A percentile compares a stretch with the other conserved stretches of the same genome.
Evolutionary conservation across 805 yeast genomes (phyloP).

Genomic region (Wickerhamiella shivajii): DNA sequence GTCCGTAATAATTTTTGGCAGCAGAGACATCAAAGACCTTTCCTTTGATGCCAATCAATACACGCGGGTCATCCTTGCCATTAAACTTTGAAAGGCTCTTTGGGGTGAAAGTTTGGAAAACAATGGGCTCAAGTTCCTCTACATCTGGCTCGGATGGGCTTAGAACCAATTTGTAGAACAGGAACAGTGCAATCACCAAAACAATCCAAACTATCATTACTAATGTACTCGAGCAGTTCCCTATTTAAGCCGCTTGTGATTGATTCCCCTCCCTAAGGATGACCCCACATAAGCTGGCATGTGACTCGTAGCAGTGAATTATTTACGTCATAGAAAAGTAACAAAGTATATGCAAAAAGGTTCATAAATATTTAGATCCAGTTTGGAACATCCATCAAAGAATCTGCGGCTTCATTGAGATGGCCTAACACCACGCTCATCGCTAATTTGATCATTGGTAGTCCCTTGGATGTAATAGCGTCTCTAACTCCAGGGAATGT

Average conservation of each 20-base stretch:
- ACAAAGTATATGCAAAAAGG: too few relatives aligned
- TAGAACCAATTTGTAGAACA: slow-evolving; percentile 1
- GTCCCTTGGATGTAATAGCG: slow-evolving; percentile 36
- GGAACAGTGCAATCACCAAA: slow-evolving; percentile 1
- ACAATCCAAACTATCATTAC: slow-evolving; percentile 1
- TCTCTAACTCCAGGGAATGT: slow-evolving; percentile 71
- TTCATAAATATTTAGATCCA: too few relatives aligned
- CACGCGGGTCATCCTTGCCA: slow-evolving; percentile 65
- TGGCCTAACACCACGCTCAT: slow-evolving; percentile 12
- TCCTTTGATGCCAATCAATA: slow-evolving; percentile 78
- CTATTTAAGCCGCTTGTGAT: too few relatives aligned
- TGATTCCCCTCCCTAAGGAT: too few relatives aligned
- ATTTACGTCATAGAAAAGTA: too few relatives aligned
- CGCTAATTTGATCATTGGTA: slow-evolving; percentile 35
- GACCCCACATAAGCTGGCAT: too few relatives aligned
- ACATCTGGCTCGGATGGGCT: neutral
- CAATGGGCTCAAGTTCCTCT: slow-evolving; percentile 20
- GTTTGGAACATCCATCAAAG: slow-evolving; percentile 4
- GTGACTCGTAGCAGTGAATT: too few relatives aligned
- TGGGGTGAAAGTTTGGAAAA: slow-evolving; percentile 49
- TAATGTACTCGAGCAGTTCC: neutral
- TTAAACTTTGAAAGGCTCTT: slow-evolving; percentile 55
- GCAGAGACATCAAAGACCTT: slow-evolving; percentile 69
- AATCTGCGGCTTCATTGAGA: slow-evolving; percentile 13
- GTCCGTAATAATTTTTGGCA: slow-evolving; percentile 82